Conservation (phyloP, 2,329 filamentous ascomycete genomes). For the Fusarium virguliforme region DNA sequence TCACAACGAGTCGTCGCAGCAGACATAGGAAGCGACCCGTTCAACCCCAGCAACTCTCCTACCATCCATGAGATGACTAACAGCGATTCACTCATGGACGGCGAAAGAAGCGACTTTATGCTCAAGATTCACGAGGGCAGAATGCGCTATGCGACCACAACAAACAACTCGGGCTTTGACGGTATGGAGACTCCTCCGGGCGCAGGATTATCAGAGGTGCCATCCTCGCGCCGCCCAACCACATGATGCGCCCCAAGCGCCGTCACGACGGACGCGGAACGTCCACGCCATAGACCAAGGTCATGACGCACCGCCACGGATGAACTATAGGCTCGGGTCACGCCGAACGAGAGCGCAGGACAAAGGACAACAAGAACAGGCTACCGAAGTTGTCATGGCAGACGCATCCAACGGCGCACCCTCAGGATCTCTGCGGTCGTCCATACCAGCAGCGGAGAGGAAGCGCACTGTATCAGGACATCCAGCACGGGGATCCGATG, state of each 20-base stretch:
- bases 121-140: constrained; percentile 69
- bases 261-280: constrained; percentile 68
- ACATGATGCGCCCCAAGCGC: constrained; percentile 68
- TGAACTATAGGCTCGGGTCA: constrained; percentile 70
- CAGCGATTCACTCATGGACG: constrained; percentile 59
- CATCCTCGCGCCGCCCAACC: constrained; percentile 45
- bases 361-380: constrained; percentile 53
- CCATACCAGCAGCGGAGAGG: constrained; percentile 72
- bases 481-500: constrained; percentile 70
- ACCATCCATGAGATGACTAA: constrained; percentile 62
- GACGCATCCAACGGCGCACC: constrained; percentile 60
- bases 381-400: constrained; percentile 59
- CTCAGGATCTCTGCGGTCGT: constrained; percentile 57
- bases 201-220: constrained; percentile 44
- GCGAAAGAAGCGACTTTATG: constrained; percentile 70
- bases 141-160: constrained; percentile 61
- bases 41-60: constrained; percentile 63
- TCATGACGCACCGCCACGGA: constrained; percentile 74
- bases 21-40: constrained; percentile 65
- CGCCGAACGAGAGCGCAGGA: constrained; percentile 62
- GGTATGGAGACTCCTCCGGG: constrained; percentile 74
- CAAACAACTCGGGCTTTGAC: constrained; percentile 64
- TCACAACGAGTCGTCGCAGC: constrained; percentile 58
- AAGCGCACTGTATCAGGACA: constrained; percentile 96
- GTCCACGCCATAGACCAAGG: constrained; percentile 68